phyloP scores from a whole-genome alignment of 1,139 yeast genomes.

The Sugiyamaella castrensis region DNA sequence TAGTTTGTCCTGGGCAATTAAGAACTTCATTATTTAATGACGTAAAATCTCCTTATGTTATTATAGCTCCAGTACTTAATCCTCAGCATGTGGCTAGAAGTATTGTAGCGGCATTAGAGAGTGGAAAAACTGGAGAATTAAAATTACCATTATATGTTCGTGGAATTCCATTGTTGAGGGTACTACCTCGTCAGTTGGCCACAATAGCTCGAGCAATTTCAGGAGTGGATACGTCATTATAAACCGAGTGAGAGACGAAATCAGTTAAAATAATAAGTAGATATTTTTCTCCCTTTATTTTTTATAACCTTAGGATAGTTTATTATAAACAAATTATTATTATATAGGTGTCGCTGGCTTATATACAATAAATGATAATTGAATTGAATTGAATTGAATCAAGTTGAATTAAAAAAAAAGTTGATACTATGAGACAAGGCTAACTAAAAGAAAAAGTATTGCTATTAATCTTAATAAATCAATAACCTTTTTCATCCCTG shows the following conservation, averaged over 20 bases:
- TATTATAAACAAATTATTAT: too few relatives aligned
- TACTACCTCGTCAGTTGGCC: conserved; percentile 69
- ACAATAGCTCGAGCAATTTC: conserved; percentile 51
- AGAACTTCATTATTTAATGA: conserved; percentile 68
- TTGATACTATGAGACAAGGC: too few relatives aligned
- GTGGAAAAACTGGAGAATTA: conserved; percentile 67
- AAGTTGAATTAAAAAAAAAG: too few relatives aligned
- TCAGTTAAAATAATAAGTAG: too few relatives aligned
- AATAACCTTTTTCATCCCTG: too few relatives aligned
- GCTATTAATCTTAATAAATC: too few relatives aligned
- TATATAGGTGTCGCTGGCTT: too few relatives aligned
- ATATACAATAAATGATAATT: too few relatives aligned
- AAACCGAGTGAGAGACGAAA: background rate
- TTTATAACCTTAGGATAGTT: too few relatives aligned
- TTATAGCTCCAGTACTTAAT: conserved; percentile 79
- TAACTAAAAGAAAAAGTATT: too few relatives aligned
- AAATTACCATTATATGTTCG: conserved; percentile 74
- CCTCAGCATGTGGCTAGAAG: conserved; percentile 60
- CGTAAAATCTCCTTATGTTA: conserved; percentile 64
- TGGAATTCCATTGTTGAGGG: conserved; percentile 65
- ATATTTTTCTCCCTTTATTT: too few relatives aligned
- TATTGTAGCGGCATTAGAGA: conserved; percentile 54
- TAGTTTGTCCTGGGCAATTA: conserved; percentile 86
- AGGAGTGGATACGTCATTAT: conserved; percentile 51
- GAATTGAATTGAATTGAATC: too few relatives aligned